Conservation (phyloP, 805 yeast species). For the Torulaspora gathmanii region DNA sequence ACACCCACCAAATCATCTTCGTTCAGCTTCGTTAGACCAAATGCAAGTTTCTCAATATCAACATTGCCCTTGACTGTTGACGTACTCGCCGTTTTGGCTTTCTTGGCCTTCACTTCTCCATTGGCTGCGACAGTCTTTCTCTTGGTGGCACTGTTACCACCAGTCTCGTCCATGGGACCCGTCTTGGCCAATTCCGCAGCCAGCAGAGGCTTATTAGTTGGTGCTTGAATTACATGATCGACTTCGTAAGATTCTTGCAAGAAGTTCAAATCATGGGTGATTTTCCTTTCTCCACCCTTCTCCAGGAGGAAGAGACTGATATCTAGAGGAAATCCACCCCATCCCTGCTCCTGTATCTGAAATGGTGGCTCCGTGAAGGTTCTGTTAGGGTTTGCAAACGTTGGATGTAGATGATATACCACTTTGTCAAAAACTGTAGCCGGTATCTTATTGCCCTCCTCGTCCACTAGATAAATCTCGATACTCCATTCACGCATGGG, state of each 20-base stretch:
- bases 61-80: constrained; percentile 63
- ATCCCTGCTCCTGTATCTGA: constrained; percentile 85
- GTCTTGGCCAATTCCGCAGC: constrained; percentile 69
- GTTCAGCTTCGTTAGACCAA: constrained; percentile 75
- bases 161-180: constrained; percentile 69
- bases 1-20: constrained; percentile 93
- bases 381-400: constrained; percentile 85
- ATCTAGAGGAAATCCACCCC: constrained; percentile 96
- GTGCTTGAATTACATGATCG: constrained; percentile 74
- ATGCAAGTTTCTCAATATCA: constrained; percentile 87
- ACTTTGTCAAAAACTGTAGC: constrained; percentile 88
- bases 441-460: constrained; percentile 75
- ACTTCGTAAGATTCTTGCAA: constrained; percentile 66
- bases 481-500: constrained; percentile 95
- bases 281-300: constrained; percentile 80
- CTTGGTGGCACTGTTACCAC: constrained; percentile 25
- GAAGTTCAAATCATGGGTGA: constrained; percentile 88
- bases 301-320: constrained; percentile 74
- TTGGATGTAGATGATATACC: constrained; percentile 90
- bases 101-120: constrained; percentile 43
- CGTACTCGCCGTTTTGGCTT: constrained; percentile 41
- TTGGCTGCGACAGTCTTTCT: constrained; percentile 26
- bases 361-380: constrained; percentile 79
- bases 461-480: constrained; percentile 67
- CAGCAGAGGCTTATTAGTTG: constrained; percentile 67